A percentile compares a stretch with the other conserved stretches of the same genome.
phyloP scores from a whole-genome alignment of 495 filamentous ascomycete genomes.

The Durotheca rogersii region DNA sequence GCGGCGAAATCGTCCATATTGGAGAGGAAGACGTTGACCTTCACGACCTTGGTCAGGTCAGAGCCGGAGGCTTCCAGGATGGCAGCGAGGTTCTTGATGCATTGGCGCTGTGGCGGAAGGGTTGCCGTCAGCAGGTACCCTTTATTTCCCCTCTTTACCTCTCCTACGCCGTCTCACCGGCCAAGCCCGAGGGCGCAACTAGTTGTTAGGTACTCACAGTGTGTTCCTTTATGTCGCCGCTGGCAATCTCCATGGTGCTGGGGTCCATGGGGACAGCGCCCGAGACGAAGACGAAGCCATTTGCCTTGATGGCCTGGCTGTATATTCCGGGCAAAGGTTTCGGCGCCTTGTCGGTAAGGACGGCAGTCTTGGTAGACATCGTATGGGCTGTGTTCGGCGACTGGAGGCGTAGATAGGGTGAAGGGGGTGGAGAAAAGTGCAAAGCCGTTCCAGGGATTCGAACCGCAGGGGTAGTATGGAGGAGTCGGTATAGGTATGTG shows the following conservation, averaged over 20 bases:
- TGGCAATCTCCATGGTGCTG: slow-evolving; percentile 61
- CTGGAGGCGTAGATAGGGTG: no score
- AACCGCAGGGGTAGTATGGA: no score
- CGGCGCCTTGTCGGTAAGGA: slow-evolving; percentile 51
- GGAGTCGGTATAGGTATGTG: no score
- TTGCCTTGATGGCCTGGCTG: slow-evolving; percentile 73
- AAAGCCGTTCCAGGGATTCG: no score
- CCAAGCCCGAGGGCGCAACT: no score
- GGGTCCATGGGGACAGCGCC: slow-evolving; percentile 71
- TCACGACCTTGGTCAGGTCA: slow-evolving; percentile 63
- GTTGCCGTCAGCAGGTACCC: slow-evolving; percentile 38
- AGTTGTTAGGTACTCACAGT: slow-evolving; percentile 25
- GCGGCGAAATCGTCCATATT: slow-evolving; percentile 69
- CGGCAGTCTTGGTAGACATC: slow-evolving; percentile 33
- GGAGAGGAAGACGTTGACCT: slow-evolving; percentile 68
- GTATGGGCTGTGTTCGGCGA: slow-evolving; percentile 1
- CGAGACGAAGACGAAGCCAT: slow-evolving; percentile 70
- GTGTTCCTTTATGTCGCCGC: slow-evolving; percentile 61
- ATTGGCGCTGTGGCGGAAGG: slow-evolving; percentile 36
- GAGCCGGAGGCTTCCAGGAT: slow-evolving; percentile 66
- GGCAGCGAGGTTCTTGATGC: slow-evolving; percentile 63
- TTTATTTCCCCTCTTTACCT: no score
- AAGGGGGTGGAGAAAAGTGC: no score
- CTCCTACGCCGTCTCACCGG: no score
- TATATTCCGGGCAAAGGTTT: slow-evolving; percentile 50